phyloP scores from a whole-genome alignment of 139 green algal species.

The Trebouxia sp. region DNA sequence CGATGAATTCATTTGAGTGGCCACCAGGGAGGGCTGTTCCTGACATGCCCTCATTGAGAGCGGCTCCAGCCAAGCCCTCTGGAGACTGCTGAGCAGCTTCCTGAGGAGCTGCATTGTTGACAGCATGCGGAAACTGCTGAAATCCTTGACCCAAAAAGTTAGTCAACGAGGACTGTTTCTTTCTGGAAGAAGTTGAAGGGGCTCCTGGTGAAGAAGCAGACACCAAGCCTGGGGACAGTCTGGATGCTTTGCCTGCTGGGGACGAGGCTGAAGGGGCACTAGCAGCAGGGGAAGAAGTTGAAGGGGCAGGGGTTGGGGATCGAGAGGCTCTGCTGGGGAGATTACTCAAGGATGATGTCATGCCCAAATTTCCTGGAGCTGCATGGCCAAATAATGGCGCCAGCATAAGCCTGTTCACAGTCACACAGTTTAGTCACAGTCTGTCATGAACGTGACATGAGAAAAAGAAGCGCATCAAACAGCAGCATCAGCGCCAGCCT shows the following conservation, averaged over 20 bases:
- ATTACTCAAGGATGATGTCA: slow-evolving; percentile 7
- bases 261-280: neutral
- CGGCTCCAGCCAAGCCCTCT: too few relatives aligned
- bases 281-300: neutral
- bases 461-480: neutral
- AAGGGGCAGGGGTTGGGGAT: neutral
- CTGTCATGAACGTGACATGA: neutral
- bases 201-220: neutral
- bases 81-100: neutral
- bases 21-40: neutral
- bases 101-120: neutral
- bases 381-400: slow-evolving; percentile 22
- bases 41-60: neutral
- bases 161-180: neutral
- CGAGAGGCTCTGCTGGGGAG: slow-evolving; percentile 7
- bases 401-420: neutral
- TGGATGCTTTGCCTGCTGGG: too few relatives aligned
- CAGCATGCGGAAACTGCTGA: neutral
- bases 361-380: slow-evolving; percentile 4
- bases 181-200: neutral
- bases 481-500: neutral
- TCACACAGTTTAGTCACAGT: too few relatives aligned
- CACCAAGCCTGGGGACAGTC: too few relatives aligned
- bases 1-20: slow-evolving; percentile 5
- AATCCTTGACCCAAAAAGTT: neutral